phyloP scores from a whole-genome alignment of 2,329 filamentous ascomycete species.

The Trichoderma gracile region DNA sequence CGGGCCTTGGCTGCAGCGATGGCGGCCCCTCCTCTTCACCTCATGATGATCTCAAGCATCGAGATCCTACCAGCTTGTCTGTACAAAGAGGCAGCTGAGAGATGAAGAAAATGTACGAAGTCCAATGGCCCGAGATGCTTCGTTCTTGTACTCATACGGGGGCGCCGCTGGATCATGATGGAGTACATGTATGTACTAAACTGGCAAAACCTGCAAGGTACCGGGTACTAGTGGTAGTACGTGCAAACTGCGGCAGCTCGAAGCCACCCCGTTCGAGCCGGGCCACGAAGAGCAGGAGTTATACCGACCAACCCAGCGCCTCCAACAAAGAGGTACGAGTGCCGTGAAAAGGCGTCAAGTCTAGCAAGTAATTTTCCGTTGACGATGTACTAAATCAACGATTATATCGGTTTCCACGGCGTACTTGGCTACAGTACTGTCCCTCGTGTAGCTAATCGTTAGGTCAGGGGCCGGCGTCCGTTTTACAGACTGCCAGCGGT shows the following conservation, averaged over 20 bases:
- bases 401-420: too few species aligned
- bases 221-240: constrained; percentile 1
- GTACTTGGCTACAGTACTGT: too few species aligned
- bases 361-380: too few species aligned
- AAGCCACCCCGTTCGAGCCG: constrained; percentile 22
- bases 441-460: too few species aligned
- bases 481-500: not conserved
- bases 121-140: too few species aligned
- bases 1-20: not conserved
- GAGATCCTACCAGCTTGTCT: not conserved
- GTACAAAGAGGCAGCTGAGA: too few species aligned
- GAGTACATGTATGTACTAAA: not conserved
- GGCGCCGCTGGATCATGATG: not conserved
- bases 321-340: too few species aligned
- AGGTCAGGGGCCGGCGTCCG: too few species aligned
- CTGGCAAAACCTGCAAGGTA: constrained; percentile 12
- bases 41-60: not conserved
- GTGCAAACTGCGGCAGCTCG: constrained; percentile 8
- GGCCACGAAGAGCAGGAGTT: not conserved
- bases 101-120: not conserved
- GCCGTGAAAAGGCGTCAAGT: too few species aligned
- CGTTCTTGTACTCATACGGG: not conserved
- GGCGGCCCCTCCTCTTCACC: not conserved
- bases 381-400: too few species aligned
- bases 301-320: too few species aligned